Base-by-base conservation (phyloP, 1,284 basidiomycete species). In the Boletus smithii region DNA sequence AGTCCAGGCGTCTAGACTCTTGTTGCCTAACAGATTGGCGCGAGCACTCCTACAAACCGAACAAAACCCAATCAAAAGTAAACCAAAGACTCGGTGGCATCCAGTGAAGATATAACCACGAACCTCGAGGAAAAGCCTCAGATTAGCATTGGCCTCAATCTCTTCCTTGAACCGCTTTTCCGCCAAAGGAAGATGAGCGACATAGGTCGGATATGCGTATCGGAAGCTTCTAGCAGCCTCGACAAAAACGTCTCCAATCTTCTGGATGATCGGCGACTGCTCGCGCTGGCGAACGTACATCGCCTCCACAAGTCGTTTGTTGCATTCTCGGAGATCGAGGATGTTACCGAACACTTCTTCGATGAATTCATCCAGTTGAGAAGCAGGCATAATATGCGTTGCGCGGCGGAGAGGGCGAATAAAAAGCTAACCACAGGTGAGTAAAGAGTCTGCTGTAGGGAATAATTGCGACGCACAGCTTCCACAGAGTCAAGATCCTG, bases 161-260 rank as follows among this genome's bases (percentile, higher is more conserved):
- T 97, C 93, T 22, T 93, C 87, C 64, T 88, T 89, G 65, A 98
- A 73, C 48, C 85, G 73, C 63, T 86, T 86, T 65, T 97, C 93
- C 0, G 93, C 93, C 7, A 88, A 69, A 0, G 94, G 91, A 46
- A 93, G 79, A 58, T 88, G 83, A 3, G 90, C 88, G 18, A 94
- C 81, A 58, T 97, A 97, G 11, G 77, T 75, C 0, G 91, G 89
- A 67, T 99, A 99, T 3, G 85, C 83, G 8, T 82, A 73, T 29
- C 88, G 79, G 73, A 97, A 98, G 60, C 95, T 89, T 1, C 90
- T 85, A 0, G 92, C 92, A 0, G 91, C 88, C 14, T 85, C 81
- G 41, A 97, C 72, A 61, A 97, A 91, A 44, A 98, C 82, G 62
- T 98, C 94, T 0, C 95, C 95, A 37, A 98, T 88, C 37, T 77